Evolutionary conservation across 1,284 basidiomycete species (phyloP), one percentile per base, ranked within the genome.

Genomic region (Marasmius tenuissimus): DNA sequence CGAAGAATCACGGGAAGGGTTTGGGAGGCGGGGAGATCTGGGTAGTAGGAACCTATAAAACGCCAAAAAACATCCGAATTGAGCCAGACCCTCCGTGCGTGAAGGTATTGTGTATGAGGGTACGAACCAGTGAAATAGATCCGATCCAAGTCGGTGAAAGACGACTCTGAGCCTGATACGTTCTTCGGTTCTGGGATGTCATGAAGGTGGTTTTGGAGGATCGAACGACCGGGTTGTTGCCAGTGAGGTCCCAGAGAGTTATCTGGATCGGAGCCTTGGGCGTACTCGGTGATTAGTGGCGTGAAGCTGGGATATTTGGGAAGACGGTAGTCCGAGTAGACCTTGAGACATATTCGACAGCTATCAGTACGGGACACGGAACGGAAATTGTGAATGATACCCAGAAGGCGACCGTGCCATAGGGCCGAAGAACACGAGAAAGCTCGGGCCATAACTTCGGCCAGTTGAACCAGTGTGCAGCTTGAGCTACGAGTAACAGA

Each of bases 401-500:
- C 86, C 92, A 93, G 66, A 92, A 87, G 3, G 91, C 91, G 7
- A 87, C 85, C 0, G 85, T 89, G 0, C 93, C 94, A 9, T 86
- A 83, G 0, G 80, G 82, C 45, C 84, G 80, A 56, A 95, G 74
- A 3, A 91, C 80, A 1, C 90, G 80, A 1, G 80, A 79, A 1
- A 88, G 75, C 71, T 93, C 87, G 0, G 80, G 82, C 91, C 93
- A 96, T 6, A 90, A 79, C 63, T 79, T 82, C 3, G 73, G 70
- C 81, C 91, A 92, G 69, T 94, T 81, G 70, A 96, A 96, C 93
- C 93, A 96, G 71, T 97, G 94, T 0, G 88, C 87, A 0, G 94
- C 87, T 74, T 95, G 94, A 1, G 90, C 92, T 91, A 58, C 4
- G 20, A 54, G 35, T 45, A 20, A 38, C 22, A 34, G n/a, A n/a